A percentile compares a stretch with the other conserved stretches of the same genome.
These are phyloP conservation scores for Pouteria campechiana DNA, from an alignment of 179 eudicot species.

Conservation along the genomic window DNA sequence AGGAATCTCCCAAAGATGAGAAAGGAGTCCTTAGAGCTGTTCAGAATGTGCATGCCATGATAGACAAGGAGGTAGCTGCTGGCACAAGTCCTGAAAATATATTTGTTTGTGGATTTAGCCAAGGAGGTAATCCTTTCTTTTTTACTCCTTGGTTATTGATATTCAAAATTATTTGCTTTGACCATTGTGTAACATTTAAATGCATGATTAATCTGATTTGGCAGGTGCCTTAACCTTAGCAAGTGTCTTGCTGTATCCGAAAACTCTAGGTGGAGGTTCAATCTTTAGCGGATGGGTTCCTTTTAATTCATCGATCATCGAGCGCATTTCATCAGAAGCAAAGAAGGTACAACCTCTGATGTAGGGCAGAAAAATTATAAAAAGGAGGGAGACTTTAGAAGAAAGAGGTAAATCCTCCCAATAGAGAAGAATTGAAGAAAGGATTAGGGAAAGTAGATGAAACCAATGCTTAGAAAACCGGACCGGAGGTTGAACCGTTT, in stretches of 20 bases:
- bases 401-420: too few species aligned
- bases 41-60: constrained; percentile 60
- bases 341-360: constrained; percentile 92
- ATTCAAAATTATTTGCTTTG: too few species aligned
- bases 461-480: too few species aligned
- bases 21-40: constrained; percentile 66
- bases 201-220: too few species aligned
- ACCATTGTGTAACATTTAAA: too few species aligned
- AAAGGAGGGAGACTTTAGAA: too few species aligned
- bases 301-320: constrained; percentile 55
- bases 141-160: background rate
- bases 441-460: too few species aligned
- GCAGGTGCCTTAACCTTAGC: constrained; percentile 96
- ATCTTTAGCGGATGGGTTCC: constrained; percentile 99
- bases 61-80: constrained; percentile 79
- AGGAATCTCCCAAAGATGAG: constrained; percentile 93
- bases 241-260: constrained; percentile 86
- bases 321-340: constrained; percentile 55
- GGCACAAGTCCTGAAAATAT: constrained; percentile 76
- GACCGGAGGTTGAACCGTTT: too few species aligned
- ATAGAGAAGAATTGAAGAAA: too few species aligned
- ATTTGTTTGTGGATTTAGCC: constrained; percentile 95
- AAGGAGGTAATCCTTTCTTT: constrained; percentile 67
- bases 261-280: constrained; percentile 90
- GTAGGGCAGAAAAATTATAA: too few species aligned